phyloP scores from a whole-genome alignment of 768 basidiomycete genomes.

The Serendipita sp. region DNA sequence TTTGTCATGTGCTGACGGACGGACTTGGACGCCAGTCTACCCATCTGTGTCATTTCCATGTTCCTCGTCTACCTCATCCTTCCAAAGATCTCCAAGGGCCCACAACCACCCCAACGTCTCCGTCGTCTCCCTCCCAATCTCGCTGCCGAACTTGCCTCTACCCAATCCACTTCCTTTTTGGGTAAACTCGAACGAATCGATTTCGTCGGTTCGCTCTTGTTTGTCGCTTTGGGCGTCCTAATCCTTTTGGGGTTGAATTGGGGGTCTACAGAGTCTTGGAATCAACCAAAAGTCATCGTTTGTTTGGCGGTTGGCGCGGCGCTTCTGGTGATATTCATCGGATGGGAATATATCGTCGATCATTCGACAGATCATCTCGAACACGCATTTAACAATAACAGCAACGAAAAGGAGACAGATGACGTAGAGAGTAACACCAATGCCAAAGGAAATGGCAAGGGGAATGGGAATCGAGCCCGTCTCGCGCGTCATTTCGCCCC shows the following conservation, averaged over 20 bases:
- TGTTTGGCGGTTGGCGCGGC: slow-evolving; percentile 31
- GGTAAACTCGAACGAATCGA: no score
- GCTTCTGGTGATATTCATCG: slow-evolving; percentile 24
- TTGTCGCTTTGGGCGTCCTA: slow-evolving; percentile 27
- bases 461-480: no score
- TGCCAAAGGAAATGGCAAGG: no score
- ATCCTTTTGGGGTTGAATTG: slow-evolving; percentile 36
- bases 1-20: no score
- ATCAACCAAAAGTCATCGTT: slow-evolving; percentile 28
- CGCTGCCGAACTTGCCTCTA: slow-evolving; percentile 9
- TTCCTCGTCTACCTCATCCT: slow-evolving; percentile 25
- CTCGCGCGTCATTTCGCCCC: no score
- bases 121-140: slow-evolving; percentile 15
- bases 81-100: no score
- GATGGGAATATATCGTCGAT: slow-evolving; percentile 31
- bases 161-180: no score
- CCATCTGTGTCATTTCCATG: slow-evolving; percentile 23
- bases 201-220: no score
- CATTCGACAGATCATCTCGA: slow-evolving; percentile 7
- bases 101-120: background rate
- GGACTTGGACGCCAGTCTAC: slow-evolving; percentile 21
- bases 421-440: background rate
- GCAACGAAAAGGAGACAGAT: background rate
- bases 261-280: slow-evolving; percentile 30
- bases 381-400: background rate